Evolutionary conservation across 1,284 basidiomycete genomes (phyloP).

Genomic region (Malassezia nana): DNA sequence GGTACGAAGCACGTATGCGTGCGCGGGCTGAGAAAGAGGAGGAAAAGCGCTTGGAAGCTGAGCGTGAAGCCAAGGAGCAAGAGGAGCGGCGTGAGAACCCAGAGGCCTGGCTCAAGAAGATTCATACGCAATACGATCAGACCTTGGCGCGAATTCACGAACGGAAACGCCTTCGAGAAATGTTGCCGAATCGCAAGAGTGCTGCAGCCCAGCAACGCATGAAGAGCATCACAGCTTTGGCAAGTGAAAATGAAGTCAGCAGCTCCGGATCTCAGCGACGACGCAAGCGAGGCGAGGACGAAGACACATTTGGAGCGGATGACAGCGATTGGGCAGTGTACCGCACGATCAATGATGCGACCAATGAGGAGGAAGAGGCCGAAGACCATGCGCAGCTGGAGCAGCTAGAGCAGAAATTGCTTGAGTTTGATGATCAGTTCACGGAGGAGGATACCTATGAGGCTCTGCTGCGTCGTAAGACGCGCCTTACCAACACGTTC

Average conservation of each 20-base stretch:
- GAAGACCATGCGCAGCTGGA: conserved; percentile 66
- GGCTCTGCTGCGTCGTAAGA: conserved; percentile 64
- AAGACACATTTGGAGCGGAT: conserved; percentile 88
- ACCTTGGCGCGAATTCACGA: conserved; percentile 78
- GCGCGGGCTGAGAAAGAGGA: conserved; percentile 74
- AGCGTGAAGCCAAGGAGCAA: conserved; percentile 68
- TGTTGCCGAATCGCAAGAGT: conserved; percentile 81
- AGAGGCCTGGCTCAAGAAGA: conserved; percentile 29
- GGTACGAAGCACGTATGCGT: conserved; percentile 80
- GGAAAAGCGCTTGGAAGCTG: conserved; percentile 55
- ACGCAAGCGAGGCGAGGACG: conserved; percentile 49
- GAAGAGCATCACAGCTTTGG: conserved; percentile 89
- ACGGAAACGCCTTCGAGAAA: conserved; percentile 67
- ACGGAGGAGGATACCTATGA: conserved; percentile 71
- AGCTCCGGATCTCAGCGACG: conserved; percentile 50
- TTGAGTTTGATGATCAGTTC: conserved; percentile 74
- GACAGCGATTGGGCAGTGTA: conserved; percentile 98
- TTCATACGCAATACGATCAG: conserved; percentile 41
- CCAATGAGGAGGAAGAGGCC: conserved; percentile 77
- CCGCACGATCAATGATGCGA: conserved; percentile 80
- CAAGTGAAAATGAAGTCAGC: conserved; percentile 54
- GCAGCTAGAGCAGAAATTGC: conserved; percentile 70
- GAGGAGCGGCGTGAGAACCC: conserved; percentile 57
- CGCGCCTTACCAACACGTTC: conserved; percentile 75
- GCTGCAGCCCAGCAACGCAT: conserved; percentile 89